Evolutionary conservation across 805 yeast genomes (phyloP), one percentile per base, ranked within the genome.

Genomic region (Tetrapisispora arboricola): DNA sequence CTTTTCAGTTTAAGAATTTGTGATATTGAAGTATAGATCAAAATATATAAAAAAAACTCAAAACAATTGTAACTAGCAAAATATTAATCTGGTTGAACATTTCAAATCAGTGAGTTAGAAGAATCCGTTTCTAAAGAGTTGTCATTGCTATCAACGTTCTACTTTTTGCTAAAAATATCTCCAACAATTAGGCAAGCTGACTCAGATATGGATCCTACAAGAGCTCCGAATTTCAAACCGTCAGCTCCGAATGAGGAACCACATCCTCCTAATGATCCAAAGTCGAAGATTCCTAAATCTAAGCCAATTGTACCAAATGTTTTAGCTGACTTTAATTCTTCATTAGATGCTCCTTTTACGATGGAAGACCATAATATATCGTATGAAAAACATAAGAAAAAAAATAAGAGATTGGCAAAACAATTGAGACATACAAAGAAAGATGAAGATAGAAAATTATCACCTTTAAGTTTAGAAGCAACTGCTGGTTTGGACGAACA

Each of bases 141-240:
- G n/a, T n/a, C n/a, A n/a, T n/a, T n/a, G n/a, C n/a, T n/a, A n/a
- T n/a, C n/a, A n/a, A n/a, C n/a, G n/a, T n/a, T n/a, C n/a, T n/a
- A n/a, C n/a, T n/a, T n/a, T n/a, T n/a, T n/a, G n/a, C n/a, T n/a
- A n/a, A n/a, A n/a, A n/a, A n/a, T n/a, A n/a, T n/a, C n/a, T n/a
- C n/a, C n/a, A n/a, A n/a, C n/a, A n/a, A n/a, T n/a, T n/a, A n/a
- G n/a, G n/a, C n/a, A n/a, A n/a, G n/a, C n/a, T n/a, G n/a, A n/a
- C n/a, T n/a, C n/a, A n/a, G n/a, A n/a, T n/a, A 87, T 87, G 97
- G 97, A 88, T 59, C 97, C 97, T 18, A 82, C 90, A 4, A 76
- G 80, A 62, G 96, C 87, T 49, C 94, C 95, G 16, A 78, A 86
- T 60, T 88, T 86, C 61, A 76, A 79, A 38, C 95, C 95, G 10